Conservation (phyloP, 257 asterid genomes). For the Gentiana macrophylla region DNA sequence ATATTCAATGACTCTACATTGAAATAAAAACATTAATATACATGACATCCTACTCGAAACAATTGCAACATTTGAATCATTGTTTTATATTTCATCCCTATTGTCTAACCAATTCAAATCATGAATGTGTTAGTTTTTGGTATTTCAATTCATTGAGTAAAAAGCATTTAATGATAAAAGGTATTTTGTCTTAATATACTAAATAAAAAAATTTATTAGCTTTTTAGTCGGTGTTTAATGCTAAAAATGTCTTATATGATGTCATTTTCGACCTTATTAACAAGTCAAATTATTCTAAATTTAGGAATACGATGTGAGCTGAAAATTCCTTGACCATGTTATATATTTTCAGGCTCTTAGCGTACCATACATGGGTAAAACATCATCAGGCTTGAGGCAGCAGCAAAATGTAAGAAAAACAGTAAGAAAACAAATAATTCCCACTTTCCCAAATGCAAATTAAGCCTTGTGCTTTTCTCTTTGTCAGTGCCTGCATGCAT, state of each 20-base stretch:
- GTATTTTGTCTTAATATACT: too few relatives aligned
- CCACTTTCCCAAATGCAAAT: neutral
- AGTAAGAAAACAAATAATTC: constrained; percentile 6
- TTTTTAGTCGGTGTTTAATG: too few relatives aligned
- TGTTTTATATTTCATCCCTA: too few relatives aligned
- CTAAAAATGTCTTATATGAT: too few relatives aligned
- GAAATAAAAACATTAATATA: too few relatives aligned
- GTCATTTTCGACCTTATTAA: constrained; percentile 5
- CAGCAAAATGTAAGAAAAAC: constrained; percentile 24
- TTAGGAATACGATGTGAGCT: constrained; percentile 8
- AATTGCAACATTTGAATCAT: constrained; percentile 2
- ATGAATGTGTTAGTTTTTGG: too few relatives aligned
- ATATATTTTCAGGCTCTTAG: constrained; percentile 61
- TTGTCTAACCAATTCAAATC: too few relatives aligned
- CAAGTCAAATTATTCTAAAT: constrained; percentile 1
- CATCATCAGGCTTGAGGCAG: constrained; percentile 30
- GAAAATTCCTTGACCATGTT: constrained; percentile 14
- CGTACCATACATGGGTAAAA: constrained; percentile 55
- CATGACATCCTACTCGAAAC: constrained; percentile 18
- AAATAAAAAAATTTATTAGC: too few relatives aligned
- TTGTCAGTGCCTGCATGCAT: constrained; percentile 13
- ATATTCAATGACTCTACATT: too few relatives aligned
- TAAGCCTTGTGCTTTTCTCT: neutral
- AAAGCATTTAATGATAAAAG: too few relatives aligned
- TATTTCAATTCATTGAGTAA: too few relatives aligned